Conservation (phyloP, 345 rosid species). For the Eucalyptus erythrocorys region DNA sequence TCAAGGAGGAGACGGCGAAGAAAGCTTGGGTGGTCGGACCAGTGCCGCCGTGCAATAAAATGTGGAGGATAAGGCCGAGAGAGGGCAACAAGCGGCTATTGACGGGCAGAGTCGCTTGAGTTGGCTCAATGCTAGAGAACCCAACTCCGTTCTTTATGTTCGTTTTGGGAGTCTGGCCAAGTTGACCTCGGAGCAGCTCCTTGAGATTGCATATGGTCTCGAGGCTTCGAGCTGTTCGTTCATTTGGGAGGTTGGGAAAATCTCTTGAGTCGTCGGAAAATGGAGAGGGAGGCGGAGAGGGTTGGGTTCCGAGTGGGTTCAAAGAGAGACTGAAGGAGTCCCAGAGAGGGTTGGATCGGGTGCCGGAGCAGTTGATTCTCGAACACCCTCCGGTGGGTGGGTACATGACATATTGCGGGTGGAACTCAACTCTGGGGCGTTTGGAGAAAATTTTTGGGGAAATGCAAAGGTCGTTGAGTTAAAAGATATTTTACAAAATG, state of each 20-base stretch:
- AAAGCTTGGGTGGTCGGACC: slow-evolving; percentile 40
- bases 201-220: slow-evolving; percentile 26
- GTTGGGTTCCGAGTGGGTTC: slow-evolving; percentile 16
- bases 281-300: neutral
- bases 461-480: too few species aligned
- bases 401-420: slow-evolving; percentile 35
- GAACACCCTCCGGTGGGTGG: slow-evolving; percentile 28
- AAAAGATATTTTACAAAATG: too few species aligned
- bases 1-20: slow-evolving; percentile 8
- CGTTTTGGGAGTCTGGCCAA: slow-evolving; percentile 30
- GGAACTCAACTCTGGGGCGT: slow-evolving; percentile 33
- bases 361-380: slow-evolving; percentile 26
- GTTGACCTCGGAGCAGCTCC: slow-evolving; percentile 15
- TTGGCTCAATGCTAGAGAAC: slow-evolving; percentile 24
- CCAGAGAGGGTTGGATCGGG: slow-evolving; percentile 33
- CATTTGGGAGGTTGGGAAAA: slow-evolving; percentile 33
- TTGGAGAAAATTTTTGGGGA: too few species aligned
- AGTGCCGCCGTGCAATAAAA: slow-evolving; percentile 19
- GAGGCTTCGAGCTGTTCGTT: slow-evolving; percentile 23
- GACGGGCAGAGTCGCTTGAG: slow-evolving; percentile 10
- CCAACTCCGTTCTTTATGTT: slow-evolving; percentile 31
- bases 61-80: slow-evolving; percentile 18
- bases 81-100: slow-evolving; percentile 7
- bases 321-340: slow-evolving; percentile 13
- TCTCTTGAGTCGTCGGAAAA: neutral